These are phyloP conservation scores for Botrytis fragariae DNA, from an alignment of 2,329 filamentous ascomycete species.

Conservation along the genomic window DNA sequence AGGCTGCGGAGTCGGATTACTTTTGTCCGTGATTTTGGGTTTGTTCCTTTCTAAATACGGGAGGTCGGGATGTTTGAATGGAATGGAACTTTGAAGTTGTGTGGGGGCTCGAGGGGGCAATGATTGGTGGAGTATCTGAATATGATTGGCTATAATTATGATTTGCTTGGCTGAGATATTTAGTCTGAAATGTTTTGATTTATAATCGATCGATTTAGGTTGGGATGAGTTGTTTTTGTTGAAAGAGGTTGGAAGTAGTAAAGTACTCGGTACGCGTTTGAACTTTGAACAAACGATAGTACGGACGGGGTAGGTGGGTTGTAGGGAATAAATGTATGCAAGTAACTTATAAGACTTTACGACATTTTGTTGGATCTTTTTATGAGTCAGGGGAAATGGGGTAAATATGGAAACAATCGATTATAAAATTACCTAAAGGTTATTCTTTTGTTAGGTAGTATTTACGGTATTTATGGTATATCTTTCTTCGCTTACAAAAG, in stretches of 20 bases:
- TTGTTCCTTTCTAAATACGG: constrained; percentile 4
- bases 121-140: background rate
- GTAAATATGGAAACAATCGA: background rate
- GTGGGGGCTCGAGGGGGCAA: background rate
- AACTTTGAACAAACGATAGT: background rate
- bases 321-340: background rate
- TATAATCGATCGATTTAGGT: background rate
- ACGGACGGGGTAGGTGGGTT: background rate
- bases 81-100: background rate
- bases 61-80: constrained; percentile 5
- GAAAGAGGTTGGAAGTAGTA: background rate
- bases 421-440: background rate
- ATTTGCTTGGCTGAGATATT: background rate
- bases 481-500: constrained; percentile 1
- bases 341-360: background rate
- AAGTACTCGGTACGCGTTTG: background rate
- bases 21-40: constrained; percentile 4
- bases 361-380: background rate
- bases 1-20: constrained; percentile 9
- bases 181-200: background rate
- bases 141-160: background rate
- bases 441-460: background rate
- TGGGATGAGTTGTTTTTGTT: background rate
- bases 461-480: background rate
- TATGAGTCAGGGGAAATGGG: constrained; percentile 1